phyloP scores from a whole-genome alignment of 345 rosid species.

The Litchi chinensis region DNA sequence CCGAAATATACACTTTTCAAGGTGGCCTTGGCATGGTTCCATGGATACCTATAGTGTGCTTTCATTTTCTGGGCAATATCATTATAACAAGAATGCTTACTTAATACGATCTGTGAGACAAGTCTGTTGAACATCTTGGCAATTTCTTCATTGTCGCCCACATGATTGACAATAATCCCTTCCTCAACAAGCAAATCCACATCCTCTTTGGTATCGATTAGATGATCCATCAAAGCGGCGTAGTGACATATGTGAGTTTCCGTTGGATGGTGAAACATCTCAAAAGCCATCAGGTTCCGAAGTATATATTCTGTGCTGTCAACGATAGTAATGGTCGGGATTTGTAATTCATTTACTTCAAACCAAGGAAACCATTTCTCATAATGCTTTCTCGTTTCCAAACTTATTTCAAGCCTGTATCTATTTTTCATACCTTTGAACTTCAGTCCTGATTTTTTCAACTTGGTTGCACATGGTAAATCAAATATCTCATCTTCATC shows the following conservation, averaged over 20 bases:
- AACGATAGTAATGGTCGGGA: not conserved
- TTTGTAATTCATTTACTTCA: not conserved
- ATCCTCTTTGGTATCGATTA: not conserved
- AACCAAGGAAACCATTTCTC: not conserved
- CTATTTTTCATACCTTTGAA: not conserved
- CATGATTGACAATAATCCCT: not conserved
- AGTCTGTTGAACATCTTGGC: not conserved
- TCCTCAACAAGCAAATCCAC: not conserved
- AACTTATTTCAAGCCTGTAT: not conserved
- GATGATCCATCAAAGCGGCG: not conserved
- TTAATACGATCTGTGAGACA: not conserved
- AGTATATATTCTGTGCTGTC: not conserved
- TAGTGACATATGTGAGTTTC: not conserved
- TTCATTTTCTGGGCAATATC: not conserved
- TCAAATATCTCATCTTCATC: too few relatives aligned
- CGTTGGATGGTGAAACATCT: not conserved
- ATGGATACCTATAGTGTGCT: not conserved
- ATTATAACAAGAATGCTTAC: not conserved
- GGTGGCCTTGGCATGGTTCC: not conserved
- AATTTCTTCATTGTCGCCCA: not conserved
- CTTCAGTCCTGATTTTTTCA: too few relatives aligned
- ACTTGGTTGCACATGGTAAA: too few relatives aligned
- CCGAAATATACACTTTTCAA: not conserved
- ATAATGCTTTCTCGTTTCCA: too few relatives aligned
- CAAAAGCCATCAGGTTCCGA: constrained; percentile 3